phyloP scores from a whole-genome alignment of 331 rosid species.

The Pyracantha coccinea region DNA sequence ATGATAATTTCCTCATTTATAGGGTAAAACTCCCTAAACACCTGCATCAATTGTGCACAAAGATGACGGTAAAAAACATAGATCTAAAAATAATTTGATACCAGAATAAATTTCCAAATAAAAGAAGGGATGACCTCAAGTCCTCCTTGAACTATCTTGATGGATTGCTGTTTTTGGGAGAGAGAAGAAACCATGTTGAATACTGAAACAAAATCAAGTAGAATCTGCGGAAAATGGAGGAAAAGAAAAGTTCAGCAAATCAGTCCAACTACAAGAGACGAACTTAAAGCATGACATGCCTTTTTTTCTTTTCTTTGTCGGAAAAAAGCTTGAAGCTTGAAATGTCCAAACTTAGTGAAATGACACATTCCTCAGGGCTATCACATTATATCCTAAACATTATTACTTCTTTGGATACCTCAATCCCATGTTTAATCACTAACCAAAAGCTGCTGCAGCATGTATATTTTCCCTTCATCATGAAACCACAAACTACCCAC shows the following conservation, averaged over 20 bases:
- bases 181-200: constrained; percentile 73
- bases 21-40: constrained; percentile 69
- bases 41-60: constrained; percentile 25
- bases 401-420: background rate
- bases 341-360: background rate
- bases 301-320: too few species aligned
- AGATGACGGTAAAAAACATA: background rate
- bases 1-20: constrained; percentile 40
- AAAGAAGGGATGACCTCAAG: constrained; percentile 42
- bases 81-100: background rate
- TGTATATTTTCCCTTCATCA: background rate
- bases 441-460: background rate
- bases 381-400: background rate
- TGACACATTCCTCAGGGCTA: background rate
- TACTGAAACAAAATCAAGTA: constrained; percentile 61
- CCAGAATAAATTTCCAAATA: constrained; percentile 1
- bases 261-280: background rate
- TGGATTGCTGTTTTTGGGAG: constrained; percentile 50
- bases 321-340: background rate
- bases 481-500: background rate
- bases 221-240: constrained; percentile 37
- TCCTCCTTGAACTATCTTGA: constrained; percentile 48
- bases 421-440: background rate
- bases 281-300: background rate
- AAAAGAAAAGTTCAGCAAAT: constrained; percentile 8